Evolutionary conservation across 139 green algal species (phyloP), one percentile per base, ranked within the genome.

Genomic region (Pseudopediastrum boryanum): DNA sequence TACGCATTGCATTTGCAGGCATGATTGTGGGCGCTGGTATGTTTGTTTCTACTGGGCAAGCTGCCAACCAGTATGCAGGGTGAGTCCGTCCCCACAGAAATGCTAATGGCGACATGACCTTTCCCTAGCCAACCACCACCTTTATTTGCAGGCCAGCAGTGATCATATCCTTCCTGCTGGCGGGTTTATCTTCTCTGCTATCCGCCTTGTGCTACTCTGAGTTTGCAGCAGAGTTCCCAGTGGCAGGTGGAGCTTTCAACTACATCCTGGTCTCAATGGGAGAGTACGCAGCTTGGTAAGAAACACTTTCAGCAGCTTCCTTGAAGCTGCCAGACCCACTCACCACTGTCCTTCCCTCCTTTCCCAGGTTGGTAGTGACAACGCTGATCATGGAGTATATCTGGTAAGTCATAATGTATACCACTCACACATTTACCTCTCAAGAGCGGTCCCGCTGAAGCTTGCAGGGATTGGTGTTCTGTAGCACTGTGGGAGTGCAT

Each of bases 21-120:
- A 81, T 71, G 52, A 92, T 93, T 73, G 79, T 96, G 23, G 92
- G 92, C 5, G 92, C 90, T 29, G 92, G 92, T n/a, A 79, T 95
- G 2, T 96, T 94, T 68, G 91, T n/a, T 27, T 33, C 94, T 16
- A 89, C 84, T 3, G 91, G 91, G 27, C 85, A 92, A 3, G 91
- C 84, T 3, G 87, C 91, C 23, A 66, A 66, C 16, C 58, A 83
- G 33, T 35, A 78, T 25, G 83, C 79, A 8, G 80, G 85, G 81
- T 87, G 25, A 68, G 70, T 43, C 12, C n/a, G 9, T n/a, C 35
- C 21, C 1, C 64, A 72, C 10, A 25, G 36, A 19, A 29, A 29
- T 51, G 29, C 35, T 52, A 5, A n/a, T 51, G 7, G 25, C 27
- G 61, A 4, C 7, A 50, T 70, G 19, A 70, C n/a, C n/a, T n/a